Base-by-base conservation (phyloP, 495 filamentous ascomycete species). In the Collariella sp. region DNA sequence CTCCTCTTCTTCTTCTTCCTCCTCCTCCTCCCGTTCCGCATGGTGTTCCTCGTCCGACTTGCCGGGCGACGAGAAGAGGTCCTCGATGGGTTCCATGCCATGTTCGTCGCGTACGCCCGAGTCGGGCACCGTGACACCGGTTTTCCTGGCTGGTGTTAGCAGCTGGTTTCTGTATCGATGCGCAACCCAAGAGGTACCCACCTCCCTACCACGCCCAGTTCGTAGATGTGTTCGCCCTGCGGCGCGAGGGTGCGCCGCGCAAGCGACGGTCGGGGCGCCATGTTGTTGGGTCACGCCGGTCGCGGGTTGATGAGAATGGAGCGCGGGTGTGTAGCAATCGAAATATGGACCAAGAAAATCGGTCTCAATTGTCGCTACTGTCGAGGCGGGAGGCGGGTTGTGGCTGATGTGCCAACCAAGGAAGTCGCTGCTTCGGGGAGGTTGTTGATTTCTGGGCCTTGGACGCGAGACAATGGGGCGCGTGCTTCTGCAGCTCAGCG, bases 1-100 rank as follows among this genome's bases (percentile, higher is more conserved):
- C 22, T 47, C 52, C 0, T 23, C 56, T 10, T 63, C 56, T 6
- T 49, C 50, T 5, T 56, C 44, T n/a, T 55, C 31, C 5, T 49
- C 57, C 2, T n/a, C n/a, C n/a, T n/a, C n/a, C n/a, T n/a, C n/a
- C n/a, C n/a, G n/a, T n/a, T n/a, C n/a, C n/a, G n/a, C n/a, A n/a
- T n/a, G n/a, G n/a, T n/a, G n/a, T n/a, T 54, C 43, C 23, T 45
- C 35, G 38, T 60, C 50, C 2, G 60, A 48, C 46, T 66, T 67
- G 38, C 50, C 81, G 26, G 91, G 91, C 11, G 91, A 95, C 3
- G 90, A 96, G 69, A 96, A 97, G 58, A 96, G 81, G 45, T 78
- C 78, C 22, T 88, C 85, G 49, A 95, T 77, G 33, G 83, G 82
- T 67, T 97, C 89, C 70, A 98, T 79, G 67, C 94, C 93, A 77